These are phyloP conservation scores for Phellopilus nigrolimitatus DNA, from an alignment of 1,284 basidiomycete genomes.

Conservation along the genomic window DNA sequence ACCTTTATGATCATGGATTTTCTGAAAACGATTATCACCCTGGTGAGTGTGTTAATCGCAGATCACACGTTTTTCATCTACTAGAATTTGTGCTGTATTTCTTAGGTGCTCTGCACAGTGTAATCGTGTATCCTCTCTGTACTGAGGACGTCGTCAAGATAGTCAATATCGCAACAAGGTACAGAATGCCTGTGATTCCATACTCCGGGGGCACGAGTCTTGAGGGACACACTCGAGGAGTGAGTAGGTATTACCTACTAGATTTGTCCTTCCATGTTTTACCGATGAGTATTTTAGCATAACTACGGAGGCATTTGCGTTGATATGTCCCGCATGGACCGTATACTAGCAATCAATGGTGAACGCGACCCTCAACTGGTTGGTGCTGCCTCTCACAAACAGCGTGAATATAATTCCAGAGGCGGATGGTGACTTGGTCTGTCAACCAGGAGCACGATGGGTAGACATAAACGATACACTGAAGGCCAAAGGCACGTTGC, in stretches of 20 bases:
- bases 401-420: constrained; percentile 36
- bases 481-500: constrained; percentile 48
- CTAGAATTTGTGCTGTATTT: background rate
- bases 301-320: constrained; percentile 48
- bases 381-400: constrained; percentile 11
- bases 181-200: constrained; percentile 66
- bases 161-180: constrained; percentile 60
- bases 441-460: constrained; percentile 84
- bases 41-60: constrained; percentile 32
- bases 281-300: constrained; percentile 24
- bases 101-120: constrained; percentile 42
- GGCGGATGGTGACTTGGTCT: constrained; percentile 76
- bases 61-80: background rate
- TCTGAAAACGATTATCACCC: constrained; percentile 55
- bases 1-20: constrained; percentile 52
- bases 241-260: constrained; percentile 20
- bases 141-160: constrained; percentile 70
- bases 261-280: background rate
- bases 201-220: constrained; percentile 68
- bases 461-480: constrained; percentile 80
- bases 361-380: constrained; percentile 20
- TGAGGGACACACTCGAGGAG: constrained; percentile 45
- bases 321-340: constrained; percentile 83
- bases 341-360: constrained; percentile 77
- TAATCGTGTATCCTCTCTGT: constrained; percentile 47